Evolutionary conservation across 2,329 filamentous ascomycete genomes (phyloP).

Genomic region (Hortaea werneckii): DNA sequence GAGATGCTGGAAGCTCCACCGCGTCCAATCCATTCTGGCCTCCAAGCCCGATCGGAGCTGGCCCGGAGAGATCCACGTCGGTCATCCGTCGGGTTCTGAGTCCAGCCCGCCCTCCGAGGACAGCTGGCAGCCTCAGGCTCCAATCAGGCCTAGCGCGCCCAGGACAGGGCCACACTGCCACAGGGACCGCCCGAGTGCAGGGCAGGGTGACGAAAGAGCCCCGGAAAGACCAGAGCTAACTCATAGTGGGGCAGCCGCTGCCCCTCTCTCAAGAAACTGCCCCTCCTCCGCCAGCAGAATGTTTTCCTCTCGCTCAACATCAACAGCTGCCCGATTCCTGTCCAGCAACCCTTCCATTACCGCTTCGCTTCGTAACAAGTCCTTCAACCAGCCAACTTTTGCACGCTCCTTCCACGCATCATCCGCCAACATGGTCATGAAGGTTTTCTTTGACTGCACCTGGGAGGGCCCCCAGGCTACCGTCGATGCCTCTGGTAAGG

Average conservation of each 20-base stretch:
- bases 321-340: slow-evolving; percentile 6
- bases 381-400: slow-evolving; percentile 30
- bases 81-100: too few species aligned
- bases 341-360: slow-evolving; percentile 3
- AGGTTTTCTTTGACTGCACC: slow-evolving; percentile 47
- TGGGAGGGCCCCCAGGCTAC: slow-evolving; percentile 58
- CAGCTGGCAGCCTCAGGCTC: too few species aligned
- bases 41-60: too few species aligned
- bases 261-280: slow-evolving; percentile 1
- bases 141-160: too few species aligned
- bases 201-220: neutral
- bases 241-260: slow-evolving; percentile 1
- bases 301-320: slow-evolving; percentile 11
- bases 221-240: neutral
- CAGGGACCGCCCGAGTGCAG: too few species aligned
- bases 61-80: too few species aligned
- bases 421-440: slow-evolving; percentile 63
- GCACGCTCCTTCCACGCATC: slow-evolving; percentile 51
- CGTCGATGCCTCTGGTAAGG: slow-evolving; percentile 46
- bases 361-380: slow-evolving; percentile 20
- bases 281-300: slow-evolving; percentile 6
- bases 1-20: too few species aligned
- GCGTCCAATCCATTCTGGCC: too few species aligned
- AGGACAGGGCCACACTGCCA: too few species aligned
- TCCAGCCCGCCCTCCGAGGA: too few species aligned